Conservation (phyloP, 2,329 filamentous ascomycete genomes). For the Cryphonectria nitschkei region DNA sequence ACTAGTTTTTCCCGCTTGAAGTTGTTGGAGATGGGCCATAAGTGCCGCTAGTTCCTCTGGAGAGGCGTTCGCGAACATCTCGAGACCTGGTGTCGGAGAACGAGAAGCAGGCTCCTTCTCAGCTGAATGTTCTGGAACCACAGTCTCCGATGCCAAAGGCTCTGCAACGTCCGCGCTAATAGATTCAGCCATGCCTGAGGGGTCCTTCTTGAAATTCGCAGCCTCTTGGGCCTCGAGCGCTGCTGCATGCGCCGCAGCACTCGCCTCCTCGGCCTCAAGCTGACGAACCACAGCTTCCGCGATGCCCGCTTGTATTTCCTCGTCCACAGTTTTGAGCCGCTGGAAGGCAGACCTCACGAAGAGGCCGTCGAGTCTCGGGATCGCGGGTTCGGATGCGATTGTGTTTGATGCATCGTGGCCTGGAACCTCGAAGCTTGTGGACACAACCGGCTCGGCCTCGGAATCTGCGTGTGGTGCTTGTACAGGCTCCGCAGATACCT, state of each 20-base stretch:
- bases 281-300: constrained; percentile 31
- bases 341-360: constrained; percentile 25
- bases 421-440: constrained; percentile 11
- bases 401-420: constrained; percentile 6
- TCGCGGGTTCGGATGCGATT: neutral
- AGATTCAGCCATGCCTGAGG: too few relatives aligned
- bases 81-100: constrained; percentile 5
- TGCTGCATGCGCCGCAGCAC: neutral
- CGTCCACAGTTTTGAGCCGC: constrained; percentile 19
- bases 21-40: constrained; percentile 11
- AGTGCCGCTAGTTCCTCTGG: constrained; percentile 14
- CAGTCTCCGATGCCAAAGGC: neutral
- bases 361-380: constrained; percentile 16
- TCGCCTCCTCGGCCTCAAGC: constrained; percentile 22
- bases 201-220: neutral
- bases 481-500: constrained; percentile 12
- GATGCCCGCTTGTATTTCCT: constrained; percentile 34
- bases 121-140: neutral
- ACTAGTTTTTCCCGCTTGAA: neutral
- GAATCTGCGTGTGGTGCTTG: neutral
- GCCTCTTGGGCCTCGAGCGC: neutral
- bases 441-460: constrained; percentile 11
- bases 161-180: neutral
- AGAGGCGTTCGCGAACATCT: constrained; percentile 8
- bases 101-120: neutral